phyloP scores from a whole-genome alignment of 768 basidiomycete species.

The Boletus patriciae region DNA sequence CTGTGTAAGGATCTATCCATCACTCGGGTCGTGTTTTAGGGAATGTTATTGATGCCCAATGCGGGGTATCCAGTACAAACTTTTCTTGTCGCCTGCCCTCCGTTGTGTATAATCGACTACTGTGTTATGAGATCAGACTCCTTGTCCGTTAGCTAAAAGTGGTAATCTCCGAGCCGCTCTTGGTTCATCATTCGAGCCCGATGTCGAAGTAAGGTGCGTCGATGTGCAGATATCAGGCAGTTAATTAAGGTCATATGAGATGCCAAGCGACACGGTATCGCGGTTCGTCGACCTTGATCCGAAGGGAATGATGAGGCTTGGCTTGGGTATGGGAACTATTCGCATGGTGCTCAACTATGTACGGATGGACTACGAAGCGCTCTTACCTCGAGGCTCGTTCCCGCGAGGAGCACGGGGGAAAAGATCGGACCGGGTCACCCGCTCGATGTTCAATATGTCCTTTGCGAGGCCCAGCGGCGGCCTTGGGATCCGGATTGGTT shows the following conservation, averaged over 20 bases:
- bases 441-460: conserved; percentile 7
- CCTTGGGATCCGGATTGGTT: conserved; percentile 1
- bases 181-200: neutral
- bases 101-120: neutral
- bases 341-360: neutral
- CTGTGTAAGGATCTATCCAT: conserved; percentile 1
- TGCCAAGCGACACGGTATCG: neutral
- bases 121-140: neutral
- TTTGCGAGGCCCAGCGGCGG: neutral
- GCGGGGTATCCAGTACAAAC: neutral
- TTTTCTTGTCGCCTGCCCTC: neutral
- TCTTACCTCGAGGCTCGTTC: conserved; percentile 5
- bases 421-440: neutral
- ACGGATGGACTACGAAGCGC: neutral
- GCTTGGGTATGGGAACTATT: neutral
- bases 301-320: neutral
- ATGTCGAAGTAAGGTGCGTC: neutral
- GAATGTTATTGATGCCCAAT: neutral
- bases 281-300: neutral
- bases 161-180: neutral
- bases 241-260: neutral
- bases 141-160: neutral
- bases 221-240: neutral
- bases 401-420: conserved; percentile 1
- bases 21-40: neutral